Evolutionary conservation across 2,329 filamentous ascomycete species (phyloP), one percentile per base, ranked within the genome.

Genomic region (Magnaporthales sp.): DNA sequence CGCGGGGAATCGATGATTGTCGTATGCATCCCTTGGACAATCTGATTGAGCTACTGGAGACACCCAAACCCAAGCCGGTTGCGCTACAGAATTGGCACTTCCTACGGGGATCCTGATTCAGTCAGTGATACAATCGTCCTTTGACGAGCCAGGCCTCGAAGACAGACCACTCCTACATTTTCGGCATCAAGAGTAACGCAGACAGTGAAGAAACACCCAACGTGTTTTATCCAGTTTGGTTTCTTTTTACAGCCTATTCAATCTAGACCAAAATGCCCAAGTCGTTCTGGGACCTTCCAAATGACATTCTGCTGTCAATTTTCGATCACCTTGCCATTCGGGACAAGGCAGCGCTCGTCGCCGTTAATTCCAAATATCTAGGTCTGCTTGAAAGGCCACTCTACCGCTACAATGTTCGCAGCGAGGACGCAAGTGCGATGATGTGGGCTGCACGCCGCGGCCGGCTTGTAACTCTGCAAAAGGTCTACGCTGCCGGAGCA

Each of bases 251-350:
- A 29, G 11, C 56, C 22, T 27, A 26, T 24, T 4, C 11, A 27
- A 13, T 26, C 24, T 19, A 29, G 29, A 13, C 13, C 22, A 60
- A 60, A 60, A 60, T 60, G 56, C 56, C 22, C 56, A 60, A 60
- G 19, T 60, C 56, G 24, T 60, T 60, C 9, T 60, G 22, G 56
- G 56, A 60, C 5, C 56, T 65, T 30, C 64, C 64, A 22, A 30
- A 65, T 54, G 64, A 65, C 46, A 29, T 65, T 9, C 51, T 65
- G 46, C 26, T 65, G n/a, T 22, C n/a, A 7, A 60, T 65, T 6
- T 65, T 65, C 29, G 27, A 65, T 6, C 9, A 7, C 6, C 30
- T 30, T 31, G 64, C 31, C 3, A 65, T 27, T n/a, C n/a, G 9
- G 3, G 26, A 60, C 51, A 65, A 65, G n/a, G 51, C 54, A 19